Evolutionary conservation across 2,329 filamentous ascomycete genomes (phyloP).

Genomic region (Fusarium newnesense): DNA sequence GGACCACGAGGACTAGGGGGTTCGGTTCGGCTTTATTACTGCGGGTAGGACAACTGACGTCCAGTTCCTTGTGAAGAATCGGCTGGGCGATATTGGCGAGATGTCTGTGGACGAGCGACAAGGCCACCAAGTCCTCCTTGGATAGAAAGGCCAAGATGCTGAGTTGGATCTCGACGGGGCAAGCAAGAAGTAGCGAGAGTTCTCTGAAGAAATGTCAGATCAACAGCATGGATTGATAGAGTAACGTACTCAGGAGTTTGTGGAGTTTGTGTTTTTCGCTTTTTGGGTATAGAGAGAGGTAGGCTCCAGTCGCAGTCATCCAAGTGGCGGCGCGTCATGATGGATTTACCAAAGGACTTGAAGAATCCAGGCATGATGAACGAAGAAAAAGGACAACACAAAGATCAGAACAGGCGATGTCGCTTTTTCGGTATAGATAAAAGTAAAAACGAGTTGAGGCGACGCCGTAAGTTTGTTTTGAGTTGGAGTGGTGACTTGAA

Average conservation of each 20-base stretch:
- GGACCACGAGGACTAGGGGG: neutral
- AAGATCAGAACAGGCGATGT: neutral
- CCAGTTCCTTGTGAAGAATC: neutral
- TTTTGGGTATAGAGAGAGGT: neutral
- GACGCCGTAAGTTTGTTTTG: neutral
- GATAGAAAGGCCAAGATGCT: neutral
- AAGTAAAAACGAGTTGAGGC: neutral
- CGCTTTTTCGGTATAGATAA: neutral
- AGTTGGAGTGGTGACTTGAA: neutral
- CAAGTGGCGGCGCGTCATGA: neutral
- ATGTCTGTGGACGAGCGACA: neutral
- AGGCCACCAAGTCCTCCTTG: neutral
- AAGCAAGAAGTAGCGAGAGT: neutral
- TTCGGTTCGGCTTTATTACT: neutral
- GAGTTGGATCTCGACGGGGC: neutral
- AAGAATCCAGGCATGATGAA: neutral
- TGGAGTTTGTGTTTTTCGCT: neutral
- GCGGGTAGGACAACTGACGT: neutral
- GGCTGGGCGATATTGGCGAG: neutral
- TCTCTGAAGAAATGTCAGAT: neutral
- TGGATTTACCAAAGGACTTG: neutral
- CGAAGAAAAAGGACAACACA: too few relatives aligned
- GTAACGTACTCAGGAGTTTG: neutral
- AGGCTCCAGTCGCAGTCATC: accelerated
- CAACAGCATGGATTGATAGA: accelerated